phyloP scores from a whole-genome alignment of 2,329 filamentous ascomycete genomes.

The Xenosphaeropsis pyriputrescens region DNA sequence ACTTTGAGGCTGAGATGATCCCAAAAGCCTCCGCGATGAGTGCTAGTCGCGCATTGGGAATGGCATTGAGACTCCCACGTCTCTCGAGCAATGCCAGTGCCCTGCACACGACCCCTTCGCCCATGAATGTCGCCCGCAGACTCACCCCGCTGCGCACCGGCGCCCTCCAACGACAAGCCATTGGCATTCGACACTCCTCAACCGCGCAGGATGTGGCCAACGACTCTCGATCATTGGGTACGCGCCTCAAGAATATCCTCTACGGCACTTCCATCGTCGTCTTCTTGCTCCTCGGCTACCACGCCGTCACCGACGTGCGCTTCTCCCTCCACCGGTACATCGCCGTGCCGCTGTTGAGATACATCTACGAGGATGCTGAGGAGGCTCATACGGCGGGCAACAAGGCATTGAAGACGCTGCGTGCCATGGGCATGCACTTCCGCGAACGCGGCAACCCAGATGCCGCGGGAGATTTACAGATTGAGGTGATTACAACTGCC shows the following conservation, averaged over 20 bases:
- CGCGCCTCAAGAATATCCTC: slow-evolving; percentile 30
- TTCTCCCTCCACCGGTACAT: slow-evolving; percentile 55
- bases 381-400: slow-evolving; percentile 82
- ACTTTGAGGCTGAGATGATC: no score
- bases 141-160: no score
- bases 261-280: slow-evolving; percentile 38
- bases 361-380: slow-evolving; percentile 62
- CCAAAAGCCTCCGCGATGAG: no score
- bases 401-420: slow-evolving; percentile 53
- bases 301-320: slow-evolving; percentile 63
- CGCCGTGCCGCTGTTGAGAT: slow-evolving; percentile 49
- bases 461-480: slow-evolving; percentile 5
- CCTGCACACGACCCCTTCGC: no score
- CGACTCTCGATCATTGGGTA: slow-evolving; percentile 10
- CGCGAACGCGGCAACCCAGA: slow-evolving; percentile 37
- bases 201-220: no score
- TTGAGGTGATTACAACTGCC: slow-evolving; percentile 1
- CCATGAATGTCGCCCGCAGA: no score
- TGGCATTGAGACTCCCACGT: no score
- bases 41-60: no score
- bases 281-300: slow-evolving; percentile 32
- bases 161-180: no score
- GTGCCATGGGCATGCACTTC: slow-evolving; percentile 62
- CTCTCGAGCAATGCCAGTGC: no score
- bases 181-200: no score